Evolutionary conservation across 108 stramenopile species (phyloP), one percentile per base, ranked within the genome.

Genomic region (Pseudonitzschia delicatissima): DNA sequence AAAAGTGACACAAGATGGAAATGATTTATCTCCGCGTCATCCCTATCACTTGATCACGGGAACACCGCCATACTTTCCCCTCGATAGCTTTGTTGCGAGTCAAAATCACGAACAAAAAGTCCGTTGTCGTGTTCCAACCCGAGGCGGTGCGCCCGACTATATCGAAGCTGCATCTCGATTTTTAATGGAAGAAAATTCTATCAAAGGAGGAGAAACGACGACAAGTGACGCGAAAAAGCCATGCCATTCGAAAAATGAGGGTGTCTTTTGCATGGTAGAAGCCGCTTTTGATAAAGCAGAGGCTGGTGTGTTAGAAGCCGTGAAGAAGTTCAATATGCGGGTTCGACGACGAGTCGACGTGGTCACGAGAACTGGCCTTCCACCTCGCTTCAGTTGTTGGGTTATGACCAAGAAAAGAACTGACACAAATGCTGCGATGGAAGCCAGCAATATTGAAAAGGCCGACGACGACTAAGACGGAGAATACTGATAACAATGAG

Each of bases 51-150:
- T 74, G 20, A 67, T 74, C 34, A 74, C 73, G 21, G 73, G 73
- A 18, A 74, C 73, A 36, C 73, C 73, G 17, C 73, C 73, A 1
- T 74, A 74, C 33, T 74, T 74, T 67, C 73, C 73, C 6, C 12
- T 37, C 4, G 73, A 74, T 61, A 49, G 61, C 11, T 74, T 74
- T 45, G 73, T 67, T 3, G 73, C 73, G 0, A 74, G 73, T 52
- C 57, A 65, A 29, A 74, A 74, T 52, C 73, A 74, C 61, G 28
- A 58, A 3, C 73, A 74, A 62, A 74, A 74, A 32, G 40, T 74
- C 66, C 66, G 73, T 28, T 74, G 73, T 5, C 58, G 73, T 0
- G 49, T 74, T 6, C 73, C 73, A 3, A 74, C 73, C 1, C 73
- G 73, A 11, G 73, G 73, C 29, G 66, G 64, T 21, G 73, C 73